phyloP scores from a whole-genome alignment of 805 yeast species.

The Pichia cabralensis region DNA sequence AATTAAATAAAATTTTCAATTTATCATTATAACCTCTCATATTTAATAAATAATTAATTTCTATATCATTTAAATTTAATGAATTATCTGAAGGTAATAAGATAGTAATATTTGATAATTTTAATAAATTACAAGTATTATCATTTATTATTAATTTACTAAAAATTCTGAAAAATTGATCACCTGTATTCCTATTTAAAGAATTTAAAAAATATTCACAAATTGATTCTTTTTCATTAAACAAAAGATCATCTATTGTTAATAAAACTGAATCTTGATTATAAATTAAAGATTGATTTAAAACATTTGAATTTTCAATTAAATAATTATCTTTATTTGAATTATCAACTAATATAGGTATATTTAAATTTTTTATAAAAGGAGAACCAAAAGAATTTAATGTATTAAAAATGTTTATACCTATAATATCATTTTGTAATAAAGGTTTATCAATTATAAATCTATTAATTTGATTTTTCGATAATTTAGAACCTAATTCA shows the following conservation, averaged over 20 bases:
- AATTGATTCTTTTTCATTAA: slow-evolving; percentile 27
- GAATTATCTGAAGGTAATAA: slow-evolving; percentile 39
- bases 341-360: slow-evolving; percentile 28
- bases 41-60: slow-evolving; percentile 33
- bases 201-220: slow-evolving; percentile 25
- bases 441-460: slow-evolving; percentile 29
- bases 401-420: slow-evolving; percentile 20
- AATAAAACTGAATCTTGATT: slow-evolving; percentile 60
- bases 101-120: slow-evolving; percentile 30
- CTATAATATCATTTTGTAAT: slow-evolving; percentile 20
- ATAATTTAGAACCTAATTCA: slow-evolving; percentile 3
- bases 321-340: slow-evolving; percentile 19
- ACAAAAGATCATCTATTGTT: slow-evolving; percentile 41
- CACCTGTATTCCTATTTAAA: slow-evolving; percentile 10
- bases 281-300: slow-evolving; percentile 44
- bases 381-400: slow-evolving; percentile 16
- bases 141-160: slow-evolving; percentile 12
- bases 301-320: slow-evolving; percentile 38
- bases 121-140: slow-evolving; percentile 13
- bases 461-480: slow-evolving; percentile 15
- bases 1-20: slow-evolving; percentile 20
- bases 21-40: slow-evolving; percentile 25
- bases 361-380: slow-evolving; percentile 8
- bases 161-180: slow-evolving; percentile 12
- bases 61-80: slow-evolving; percentile 27